A percentile compares a stretch with the other conserved stretches of the same genome.
Conservation (phyloP, 1,284 basidiomycete species). For the Rhodotorula glutinis region DNA sequence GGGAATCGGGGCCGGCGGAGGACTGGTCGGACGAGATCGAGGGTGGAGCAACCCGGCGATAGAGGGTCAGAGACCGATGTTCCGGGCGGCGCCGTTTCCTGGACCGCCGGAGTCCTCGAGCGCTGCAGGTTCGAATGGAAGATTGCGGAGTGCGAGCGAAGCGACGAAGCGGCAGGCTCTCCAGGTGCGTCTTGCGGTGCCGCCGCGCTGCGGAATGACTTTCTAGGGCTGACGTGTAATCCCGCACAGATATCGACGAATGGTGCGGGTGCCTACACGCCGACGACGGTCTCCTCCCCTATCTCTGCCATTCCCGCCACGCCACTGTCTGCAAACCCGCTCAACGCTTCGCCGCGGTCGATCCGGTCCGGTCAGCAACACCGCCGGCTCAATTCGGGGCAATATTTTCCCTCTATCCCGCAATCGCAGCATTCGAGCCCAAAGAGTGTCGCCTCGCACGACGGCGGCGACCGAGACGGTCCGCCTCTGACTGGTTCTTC, state of each 20-base stretch:
- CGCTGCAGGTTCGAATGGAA: neutral
- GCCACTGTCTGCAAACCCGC: neutral
- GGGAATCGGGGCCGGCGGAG: neutral
- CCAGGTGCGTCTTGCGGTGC: slow-evolving; percentile 5
- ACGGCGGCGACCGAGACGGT: neutral
- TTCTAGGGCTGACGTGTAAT: no score
- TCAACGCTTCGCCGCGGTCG: neutral
- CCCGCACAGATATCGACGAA: slow-evolving; percentile 14
- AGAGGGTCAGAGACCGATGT: neutral
- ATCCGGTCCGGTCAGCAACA: neutral
- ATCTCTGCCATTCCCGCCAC: neutral
- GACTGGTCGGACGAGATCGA: slow-evolving; percentile 5
- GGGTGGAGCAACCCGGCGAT: slow-evolving; percentile 14
- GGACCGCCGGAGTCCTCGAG: neutral
- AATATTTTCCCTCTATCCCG: neutral
- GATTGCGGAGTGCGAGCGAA: slow-evolving; percentile 6
- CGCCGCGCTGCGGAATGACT: no score
- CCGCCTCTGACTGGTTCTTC: neutral
- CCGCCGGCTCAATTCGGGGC: neutral
- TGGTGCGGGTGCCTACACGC: neutral
- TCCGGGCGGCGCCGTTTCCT: neutral
- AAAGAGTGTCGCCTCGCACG: neutral
- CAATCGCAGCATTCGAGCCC: neutral
- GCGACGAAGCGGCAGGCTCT: slow-evolving; percentile 4
- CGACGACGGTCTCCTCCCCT: neutral